phyloP scores from a whole-genome alignment of 345 rosid genomes.

The Salix caprea region DNA sequence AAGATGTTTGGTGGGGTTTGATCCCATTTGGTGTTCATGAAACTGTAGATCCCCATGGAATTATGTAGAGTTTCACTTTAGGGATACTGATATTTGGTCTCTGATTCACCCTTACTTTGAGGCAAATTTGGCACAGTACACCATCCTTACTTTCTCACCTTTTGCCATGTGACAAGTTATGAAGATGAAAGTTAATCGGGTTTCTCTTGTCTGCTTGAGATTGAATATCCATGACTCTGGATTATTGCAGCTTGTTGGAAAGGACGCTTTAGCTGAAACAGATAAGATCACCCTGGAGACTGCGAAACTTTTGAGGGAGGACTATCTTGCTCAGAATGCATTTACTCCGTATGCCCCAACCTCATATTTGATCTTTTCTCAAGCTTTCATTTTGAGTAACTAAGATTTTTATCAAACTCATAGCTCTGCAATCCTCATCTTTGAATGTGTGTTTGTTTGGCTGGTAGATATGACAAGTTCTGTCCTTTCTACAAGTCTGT shows the following conservation, averaged over 20 bases:
- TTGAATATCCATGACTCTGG: conserved; percentile 7
- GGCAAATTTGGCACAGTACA: neutral
- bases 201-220: conserved; percentile 7
- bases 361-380: neutral
- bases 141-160: neutral
- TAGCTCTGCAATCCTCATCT: neutral
- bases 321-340: conserved; percentile 98
- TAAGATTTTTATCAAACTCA: neutral
- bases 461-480: conserved; percentile 82
- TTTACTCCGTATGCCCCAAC: conserved; percentile 77
- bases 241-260: conserved; percentile 85
- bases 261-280: conserved; percentile 95
- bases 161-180: neutral
- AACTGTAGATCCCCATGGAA: neutral
- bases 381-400: neutral
- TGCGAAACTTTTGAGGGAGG: conserved; percentile 98
- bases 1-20: neutral
- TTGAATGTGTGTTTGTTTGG: conserved; percentile 7
- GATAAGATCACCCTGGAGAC: conserved; percentile 96
- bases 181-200: neutral
- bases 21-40: neutral
- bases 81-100: neutral
- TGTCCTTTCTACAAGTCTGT: conserved; percentile 99
- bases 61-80: neutral
- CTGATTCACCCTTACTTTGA: neutral